phyloP scores from a whole-genome alignment of 768 basidiomycete genomes.

The Terana coerulea region DNA sequence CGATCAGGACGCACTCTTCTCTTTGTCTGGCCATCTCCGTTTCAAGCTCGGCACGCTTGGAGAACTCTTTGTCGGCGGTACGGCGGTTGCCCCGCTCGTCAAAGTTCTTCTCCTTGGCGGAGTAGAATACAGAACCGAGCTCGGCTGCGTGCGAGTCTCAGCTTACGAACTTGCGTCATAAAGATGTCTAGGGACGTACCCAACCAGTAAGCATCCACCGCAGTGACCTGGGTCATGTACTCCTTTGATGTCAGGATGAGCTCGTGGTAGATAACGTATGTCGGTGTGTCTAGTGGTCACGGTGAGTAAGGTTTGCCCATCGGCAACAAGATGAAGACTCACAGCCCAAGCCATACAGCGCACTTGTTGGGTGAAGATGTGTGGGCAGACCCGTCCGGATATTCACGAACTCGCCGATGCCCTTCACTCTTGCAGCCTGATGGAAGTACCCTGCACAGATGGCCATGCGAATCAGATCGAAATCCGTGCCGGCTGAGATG shows the following conservation, averaged over 20 bases:
- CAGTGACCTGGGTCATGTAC: conserved; percentile 99
- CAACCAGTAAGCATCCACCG: conserved; percentile 96
- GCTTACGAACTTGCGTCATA: conserved; percentile 7
- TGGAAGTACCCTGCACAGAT: conserved; percentile 99
- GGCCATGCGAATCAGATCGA: conserved; percentile 88
- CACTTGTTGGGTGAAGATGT: conserved; percentile 94
- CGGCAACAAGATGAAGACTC: conserved; percentile 28
- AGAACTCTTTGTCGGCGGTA: conserved; percentile 86
- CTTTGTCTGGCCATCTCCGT: conserved; percentile 84
- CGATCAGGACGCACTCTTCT: conserved; percentile 52
- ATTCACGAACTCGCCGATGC: conserved; percentile 98
- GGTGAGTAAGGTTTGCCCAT: background rate
- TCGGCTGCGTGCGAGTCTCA: conserved; percentile 54
- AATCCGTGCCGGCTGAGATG: conserved; percentile 90
- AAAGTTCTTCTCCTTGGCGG: conserved; percentile 97
- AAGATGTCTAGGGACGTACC: conserved; percentile 43
- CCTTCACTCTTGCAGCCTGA: conserved; percentile 96
- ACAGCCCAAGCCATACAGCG: conserved; percentile 95
- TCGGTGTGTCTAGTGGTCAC: conserved; percentile 72
- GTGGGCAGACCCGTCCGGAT: conserved; percentile 93
- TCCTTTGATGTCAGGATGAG: conserved; percentile 92
- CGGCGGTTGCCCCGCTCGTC: conserved; percentile 79
- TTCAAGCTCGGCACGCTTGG: conserved; percentile 87
- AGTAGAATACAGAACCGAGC: conserved; percentile 94
- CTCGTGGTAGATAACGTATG: conserved; percentile 97